Evolutionary conservation across 2,329 filamentous ascomycete species (phyloP), one percentile per base, ranked within the genome.

Genomic region (Blastomyces emzantsi): DNA sequence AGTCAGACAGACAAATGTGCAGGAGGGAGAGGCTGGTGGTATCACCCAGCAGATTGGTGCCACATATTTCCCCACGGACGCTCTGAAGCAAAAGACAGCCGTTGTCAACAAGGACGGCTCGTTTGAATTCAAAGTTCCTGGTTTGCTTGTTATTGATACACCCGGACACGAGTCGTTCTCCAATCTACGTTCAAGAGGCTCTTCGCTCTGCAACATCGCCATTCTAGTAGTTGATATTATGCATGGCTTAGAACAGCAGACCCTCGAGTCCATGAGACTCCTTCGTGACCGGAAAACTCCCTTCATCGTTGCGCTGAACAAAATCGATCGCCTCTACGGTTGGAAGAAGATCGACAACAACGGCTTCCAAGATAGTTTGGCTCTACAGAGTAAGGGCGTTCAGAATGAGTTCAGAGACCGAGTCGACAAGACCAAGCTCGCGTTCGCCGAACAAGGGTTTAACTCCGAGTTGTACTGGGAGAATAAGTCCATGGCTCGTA

Each of bases 101-200:
- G 93, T 97, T 19, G 90, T 99, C 74, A 99, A 99, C 82, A 84
- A 85, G 72, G 92, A 99, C 73, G 87, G 88, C 71, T 83, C 83
- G 63, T 97, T 99, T 76, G 90, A 97, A 66, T 95, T 97, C 85
- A 99, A 97, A 81, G 90, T 99, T 28, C 95, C 94, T 55, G 94
- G 94, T 84, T 85, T 99, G 63, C 81, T 99, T 69, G 87, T 99
- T 73, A 99, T 99, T 73, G 94, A 99, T 79, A 99, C 94, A 0
- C 95, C 94, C 72, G 94, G 94, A 81, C 94, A 99, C 92, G 94
- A 99, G 86, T 99, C 94, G 73, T 99, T 99, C 86, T 96, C 93
- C 67, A 99, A 99, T 79, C 80, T 99, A 68, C 90, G 95, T 73
- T 97, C 93, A 69, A 87, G 95, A 80, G 94, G 94, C 79, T 97